Conservation (phyloP, 2,329 filamentous ascomycete species). For the Colletotrichum phormii region DNA sequence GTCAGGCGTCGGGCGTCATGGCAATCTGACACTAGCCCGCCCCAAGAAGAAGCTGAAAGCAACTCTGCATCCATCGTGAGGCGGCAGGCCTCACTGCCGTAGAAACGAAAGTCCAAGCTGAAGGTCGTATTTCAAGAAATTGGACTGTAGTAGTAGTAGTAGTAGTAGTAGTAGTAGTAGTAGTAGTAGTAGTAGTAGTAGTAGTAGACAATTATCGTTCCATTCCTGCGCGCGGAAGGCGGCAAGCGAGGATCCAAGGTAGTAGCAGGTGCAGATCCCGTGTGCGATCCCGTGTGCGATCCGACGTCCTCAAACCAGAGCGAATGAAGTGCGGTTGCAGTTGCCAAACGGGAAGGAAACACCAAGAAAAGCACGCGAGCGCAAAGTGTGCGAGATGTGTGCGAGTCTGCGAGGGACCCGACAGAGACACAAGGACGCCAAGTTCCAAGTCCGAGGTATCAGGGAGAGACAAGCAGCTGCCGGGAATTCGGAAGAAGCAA, state of each 20-base stretch:
- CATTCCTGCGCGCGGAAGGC: background rate
- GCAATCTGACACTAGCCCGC: too few relatives aligned
- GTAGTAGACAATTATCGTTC: background rate
- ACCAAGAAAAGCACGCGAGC: background rate
- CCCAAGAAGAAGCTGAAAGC: too few relatives aligned
- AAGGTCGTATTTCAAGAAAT: background rate
- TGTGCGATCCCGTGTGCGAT: slow-evolving; percentile 5
- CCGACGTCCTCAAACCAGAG: background rate
- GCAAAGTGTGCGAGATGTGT: background rate
- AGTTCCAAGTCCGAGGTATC: background rate
- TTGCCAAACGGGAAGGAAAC: slow-evolving; percentile 7
- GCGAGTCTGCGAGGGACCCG: background rate
- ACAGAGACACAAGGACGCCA: background rate
- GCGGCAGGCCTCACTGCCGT: background rate
- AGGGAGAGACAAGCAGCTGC: slow-evolving; percentile 1
- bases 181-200: background rate
- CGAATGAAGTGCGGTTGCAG: background rate
- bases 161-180: background rate
- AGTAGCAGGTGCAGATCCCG: background rate
- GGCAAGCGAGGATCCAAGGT: background rate
- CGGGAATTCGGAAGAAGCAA: background rate
- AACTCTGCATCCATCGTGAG: background rate
- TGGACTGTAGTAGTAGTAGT: background rate
- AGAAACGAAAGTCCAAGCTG: background rate
- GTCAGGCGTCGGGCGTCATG: background rate